Percentiles rank a stretch among this genome's conserved stretches.
These are phyloP conservation scores for Balamuthia mandrillaris DNA, from an alignment of 208 protist genomes.

Conservation along the genomic window DNA sequence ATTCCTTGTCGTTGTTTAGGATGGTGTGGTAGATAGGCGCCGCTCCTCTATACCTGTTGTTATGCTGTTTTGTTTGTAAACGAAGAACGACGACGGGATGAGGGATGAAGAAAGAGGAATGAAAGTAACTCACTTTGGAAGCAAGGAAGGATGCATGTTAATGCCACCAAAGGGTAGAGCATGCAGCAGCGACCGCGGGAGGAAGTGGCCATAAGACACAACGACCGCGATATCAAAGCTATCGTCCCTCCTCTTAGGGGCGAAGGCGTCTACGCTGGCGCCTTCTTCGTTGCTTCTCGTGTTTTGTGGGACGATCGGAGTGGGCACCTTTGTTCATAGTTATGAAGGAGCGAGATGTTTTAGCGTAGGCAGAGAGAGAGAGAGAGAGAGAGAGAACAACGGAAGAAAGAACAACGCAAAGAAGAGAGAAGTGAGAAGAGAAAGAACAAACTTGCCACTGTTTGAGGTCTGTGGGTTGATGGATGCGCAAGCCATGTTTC, in stretches of 20 bases:
- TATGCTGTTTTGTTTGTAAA: too few relatives aligned
- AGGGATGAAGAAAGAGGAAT: background rate
- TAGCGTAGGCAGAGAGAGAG: too few relatives aligned
- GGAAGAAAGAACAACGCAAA: background rate
- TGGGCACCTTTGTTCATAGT: too few relatives aligned
- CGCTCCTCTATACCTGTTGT: slow-evolving; percentile 42
- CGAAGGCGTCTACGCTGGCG: background rate
- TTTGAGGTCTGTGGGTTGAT: background rate
- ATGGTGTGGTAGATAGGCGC: slow-evolving; percentile 57
- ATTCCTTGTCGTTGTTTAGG: slow-evolving; percentile 28
- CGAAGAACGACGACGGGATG: background rate
- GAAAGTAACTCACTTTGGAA: slow-evolving; percentile 32
- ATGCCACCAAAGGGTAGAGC: slow-evolving; percentile 34
- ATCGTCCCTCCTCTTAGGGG: background rate
- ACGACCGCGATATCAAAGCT: slow-evolving; percentile 34
- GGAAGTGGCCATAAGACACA: slow-evolving; percentile 58
- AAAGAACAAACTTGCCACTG: background rate
- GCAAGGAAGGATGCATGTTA: slow-evolving; percentile 63
- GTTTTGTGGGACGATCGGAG: background rate
- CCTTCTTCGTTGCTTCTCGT: background rate
- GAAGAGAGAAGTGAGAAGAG: background rate
- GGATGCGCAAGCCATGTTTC: background rate
- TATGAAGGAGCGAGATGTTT: too few relatives aligned
- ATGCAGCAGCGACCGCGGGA: slow-evolving; percentile 39
- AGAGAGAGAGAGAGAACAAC: too few relatives aligned